Base-by-base conservation (phyloP, 2,329 filamentous ascomycete species). In the Albifimbria verrucaria region DNA sequence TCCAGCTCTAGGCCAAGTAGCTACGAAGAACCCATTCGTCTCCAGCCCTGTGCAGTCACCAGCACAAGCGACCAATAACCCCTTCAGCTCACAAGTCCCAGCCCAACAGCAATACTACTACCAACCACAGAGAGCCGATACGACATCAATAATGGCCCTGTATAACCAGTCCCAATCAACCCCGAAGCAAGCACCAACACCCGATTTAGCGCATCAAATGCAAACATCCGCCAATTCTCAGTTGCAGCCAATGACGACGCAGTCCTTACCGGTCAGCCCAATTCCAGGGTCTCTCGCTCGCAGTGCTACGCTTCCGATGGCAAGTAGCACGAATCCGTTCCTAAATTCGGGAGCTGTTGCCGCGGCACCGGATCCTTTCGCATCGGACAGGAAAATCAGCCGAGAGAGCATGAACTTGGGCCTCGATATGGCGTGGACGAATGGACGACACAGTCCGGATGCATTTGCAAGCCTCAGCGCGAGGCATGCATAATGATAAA, bases 401-500 rank as follows among this genome's bases (percentile, higher is more conserved):
- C 80, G 88, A 48, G 89, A 92, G 64, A 92, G 88, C 67, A 82
- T 90, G 67, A 82, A 77, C 52, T 78, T 85, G 59, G 81, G 88
- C 41, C 77, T 83, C 68, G 82, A 83, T 52, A 80, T 85, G 75
- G 78, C 81, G 45, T 85, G 82, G 82, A 77, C 77, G 62, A 87
- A 86, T 61, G 89, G 89, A 10, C 76, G 89, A 42, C 88, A 92
- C 64, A 91, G 88, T 61, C 89, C 89, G 3, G 89, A 92, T 69
- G 89, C 89, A 15, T 92, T 92, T 77, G 84, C 88, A 2, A 89
- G 86, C 49, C 73, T 92, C 57, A 90, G 87, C 62, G 83, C 87
- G 50, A 75, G 80, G 59, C 78, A 81, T 62, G 71, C 67, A 64
- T 78, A 61, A 72, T 64, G 52, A 67, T 58, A 71, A 55, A 54